Conservation (phyloP, 805 yeast genomes). For the Saturnispora bothae region DNA sequence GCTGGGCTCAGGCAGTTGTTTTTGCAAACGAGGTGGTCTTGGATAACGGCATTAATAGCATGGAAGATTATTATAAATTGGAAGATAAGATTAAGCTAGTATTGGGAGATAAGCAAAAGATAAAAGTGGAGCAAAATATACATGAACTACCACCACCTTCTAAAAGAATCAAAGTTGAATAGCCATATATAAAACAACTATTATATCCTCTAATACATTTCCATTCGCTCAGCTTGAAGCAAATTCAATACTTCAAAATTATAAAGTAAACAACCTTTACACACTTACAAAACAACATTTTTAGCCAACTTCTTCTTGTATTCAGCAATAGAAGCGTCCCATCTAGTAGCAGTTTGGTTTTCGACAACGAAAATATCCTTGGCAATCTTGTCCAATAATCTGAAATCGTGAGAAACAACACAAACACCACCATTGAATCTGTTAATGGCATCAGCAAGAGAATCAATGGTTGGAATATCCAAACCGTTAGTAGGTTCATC, state of each 20-base stretch:
- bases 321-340: conserved; percentile 86
- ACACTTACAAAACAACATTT: conserved; percentile 64
- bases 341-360: conserved; percentile 88
- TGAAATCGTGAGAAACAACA: conserved; percentile 98
- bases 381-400: conserved; percentile 93
- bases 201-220: too few species aligned
- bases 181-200: too few species aligned
- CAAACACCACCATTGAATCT: conserved; percentile 96
- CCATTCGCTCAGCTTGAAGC: too few species aligned
- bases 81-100: background rate
- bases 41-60: conserved; percentile 50
- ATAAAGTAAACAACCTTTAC: too few species aligned
- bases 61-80: conserved; percentile 3
- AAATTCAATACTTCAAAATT: too few species aligned
- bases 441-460: conserved; percentile 92
- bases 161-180: too few species aligned
- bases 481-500: conserved; percentile 99
- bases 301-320: conserved; percentile 93
- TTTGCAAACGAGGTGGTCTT: conserved; percentile 72
- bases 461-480: conserved; percentile 96
- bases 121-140: too few species aligned
- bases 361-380: conserved; percentile 96
- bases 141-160: too few species aligned
- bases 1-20: conserved; percentile 97
- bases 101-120: too few species aligned